Percentiles rank a stretch among this genome's conserved stretches.
phyloP scores from a whole-genome alignment of 2,329 filamentous ascomycete species.

The Arthrocladium fulminans region DNA sequence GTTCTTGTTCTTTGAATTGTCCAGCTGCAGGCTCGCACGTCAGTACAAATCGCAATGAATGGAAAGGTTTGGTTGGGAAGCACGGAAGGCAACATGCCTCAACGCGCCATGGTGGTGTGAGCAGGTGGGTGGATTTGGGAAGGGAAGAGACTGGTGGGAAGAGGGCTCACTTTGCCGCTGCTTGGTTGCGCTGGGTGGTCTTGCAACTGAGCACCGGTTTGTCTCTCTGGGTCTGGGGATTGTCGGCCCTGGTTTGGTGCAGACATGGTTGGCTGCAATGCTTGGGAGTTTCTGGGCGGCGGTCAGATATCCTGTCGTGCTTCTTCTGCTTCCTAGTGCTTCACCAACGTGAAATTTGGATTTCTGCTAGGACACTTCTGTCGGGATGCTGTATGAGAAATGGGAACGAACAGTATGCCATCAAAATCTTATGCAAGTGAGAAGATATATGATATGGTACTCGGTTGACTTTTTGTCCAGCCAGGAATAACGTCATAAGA shows the following conservation, averaged over 20 bases:
- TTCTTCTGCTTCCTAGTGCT: neutral
- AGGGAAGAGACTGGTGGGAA: constrained; percentile 32
- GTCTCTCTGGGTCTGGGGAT: constrained; percentile 65
- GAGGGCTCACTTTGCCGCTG: constrained; percentile 24
- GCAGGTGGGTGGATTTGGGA: too few species aligned
- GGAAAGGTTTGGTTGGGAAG: neutral
- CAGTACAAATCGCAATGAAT: neutral
- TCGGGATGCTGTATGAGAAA: too few species aligned
- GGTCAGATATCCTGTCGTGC: neutral
- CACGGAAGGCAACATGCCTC: too few species aligned
- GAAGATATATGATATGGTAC: too few species aligned
- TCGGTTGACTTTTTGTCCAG: too few species aligned
- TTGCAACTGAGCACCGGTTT: constrained; percentile 56
- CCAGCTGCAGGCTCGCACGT: constrained; percentile 17
- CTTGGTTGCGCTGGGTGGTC: constrained; percentile 48
- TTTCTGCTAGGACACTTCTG: too few species aligned
- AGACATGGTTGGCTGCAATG: constrained; percentile 48
- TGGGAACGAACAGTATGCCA: too few species aligned
- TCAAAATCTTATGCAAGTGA: too few species aligned
- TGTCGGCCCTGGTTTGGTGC: constrained; percentile 58
- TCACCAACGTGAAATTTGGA: too few species aligned
- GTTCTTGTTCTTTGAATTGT: constrained; percentile 23
- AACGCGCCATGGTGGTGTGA: too few species aligned
- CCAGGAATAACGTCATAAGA: neutral
- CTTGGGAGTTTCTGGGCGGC: neutral